A percentile compares a stretch with the other conserved stretches of the same genome.
phyloP scores from a whole-genome alignment of 495 filamentous ascomycete species.

The Pseudomonodictys pantanalensis region DNA sequence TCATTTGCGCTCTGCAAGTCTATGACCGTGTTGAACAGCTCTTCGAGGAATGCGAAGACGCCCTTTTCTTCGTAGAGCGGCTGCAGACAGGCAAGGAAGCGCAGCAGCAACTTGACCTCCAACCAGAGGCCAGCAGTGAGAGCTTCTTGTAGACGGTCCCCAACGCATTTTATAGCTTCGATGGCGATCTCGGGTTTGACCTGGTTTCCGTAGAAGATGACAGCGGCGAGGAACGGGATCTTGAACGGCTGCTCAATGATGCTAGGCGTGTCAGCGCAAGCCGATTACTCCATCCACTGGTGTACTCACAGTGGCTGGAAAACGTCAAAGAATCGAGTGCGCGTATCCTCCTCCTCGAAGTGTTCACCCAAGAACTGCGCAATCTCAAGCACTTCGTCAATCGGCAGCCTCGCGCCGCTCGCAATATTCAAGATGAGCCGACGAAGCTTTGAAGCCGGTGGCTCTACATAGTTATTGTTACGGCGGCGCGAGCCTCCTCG shows the following conservation, averaged over 20 bases:
- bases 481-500: not conserved
- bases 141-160: conserved; percentile 55
- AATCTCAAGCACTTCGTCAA: conserved; percentile 75
- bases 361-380: conserved; percentile 74
- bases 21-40: conserved; percentile 78
- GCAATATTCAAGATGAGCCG: conserved; percentile 79
- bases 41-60: conserved; percentile 78
- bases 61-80: conserved; percentile 76
- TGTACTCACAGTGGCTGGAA: conserved; percentile 66
- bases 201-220: conserved; percentile 71
- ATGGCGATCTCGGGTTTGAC: conserved; percentile 67
- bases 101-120: conserved; percentile 82
- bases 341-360: conserved; percentile 74
- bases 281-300: not conserved
- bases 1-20: conserved; percentile 87
- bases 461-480: conserved; percentile 79
- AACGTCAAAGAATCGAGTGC: conserved; percentile 65
- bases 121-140: conserved; percentile 76
- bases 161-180: conserved; percentile 63
- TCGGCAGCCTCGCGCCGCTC: conserved; percentile 43
- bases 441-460: conserved; percentile 69
- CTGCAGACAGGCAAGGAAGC: conserved; percentile 82
- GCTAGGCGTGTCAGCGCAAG: conserved; percentile 32
- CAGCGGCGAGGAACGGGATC: conserved; percentile 84
- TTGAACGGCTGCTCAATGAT: conserved; percentile 90